Base-by-base conservation (phyloP, 2,329 filamentous ascomycete species). In the Ceratocystis harringtonii region DNA sequence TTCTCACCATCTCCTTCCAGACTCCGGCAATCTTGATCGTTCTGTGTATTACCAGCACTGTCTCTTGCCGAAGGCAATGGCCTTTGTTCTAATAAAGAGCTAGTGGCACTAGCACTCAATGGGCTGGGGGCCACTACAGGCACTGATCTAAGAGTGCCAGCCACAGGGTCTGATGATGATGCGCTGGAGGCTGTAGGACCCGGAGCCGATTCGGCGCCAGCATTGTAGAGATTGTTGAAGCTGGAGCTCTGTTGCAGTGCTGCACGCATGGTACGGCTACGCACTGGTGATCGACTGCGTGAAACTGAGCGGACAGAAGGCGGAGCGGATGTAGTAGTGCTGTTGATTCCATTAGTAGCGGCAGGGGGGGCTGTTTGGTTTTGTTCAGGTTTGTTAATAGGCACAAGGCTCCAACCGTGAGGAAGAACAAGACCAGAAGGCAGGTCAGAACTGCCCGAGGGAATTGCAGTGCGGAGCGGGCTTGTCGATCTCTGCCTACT, bases 361-460 rank as follows among this genome's bases (percentile, higher is more conserved):
- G 28, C 32, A 69, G 63, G 48, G 70, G 69, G 68, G 70, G 41
- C 17, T 62, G 70, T 19, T 58, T 72, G 71, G n/a, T 74, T 76
- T 62, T 81, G 79, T 7, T 82, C 69, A 28, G 82, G 78, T 68
- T 85, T 80, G 17, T 43, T 57, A 25, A 88, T 76, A 28, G 85
- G 84, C 58, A 87, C 74, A 48, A 88, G 73, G 25, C 82, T 81
- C 85, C 85, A 88, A 4, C 85, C 85, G 32, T 80, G 78, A 1
- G 85, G 85, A 22, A 88, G 79, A 4, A 80, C 78, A n/a, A 88
- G 78, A 5, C 84, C 84, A 64, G 84, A 80, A 0, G 85, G 85
- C 7, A 87, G 76, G 6, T 85, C 83, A 22, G 81, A 73, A 69
- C 82, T 85, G 19, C 83, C 84, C 2, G 84, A 76, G 3, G 82